Conservation (phyloP, 148 eudicot genomes). For the Nepenthes gracilis region DNA sequence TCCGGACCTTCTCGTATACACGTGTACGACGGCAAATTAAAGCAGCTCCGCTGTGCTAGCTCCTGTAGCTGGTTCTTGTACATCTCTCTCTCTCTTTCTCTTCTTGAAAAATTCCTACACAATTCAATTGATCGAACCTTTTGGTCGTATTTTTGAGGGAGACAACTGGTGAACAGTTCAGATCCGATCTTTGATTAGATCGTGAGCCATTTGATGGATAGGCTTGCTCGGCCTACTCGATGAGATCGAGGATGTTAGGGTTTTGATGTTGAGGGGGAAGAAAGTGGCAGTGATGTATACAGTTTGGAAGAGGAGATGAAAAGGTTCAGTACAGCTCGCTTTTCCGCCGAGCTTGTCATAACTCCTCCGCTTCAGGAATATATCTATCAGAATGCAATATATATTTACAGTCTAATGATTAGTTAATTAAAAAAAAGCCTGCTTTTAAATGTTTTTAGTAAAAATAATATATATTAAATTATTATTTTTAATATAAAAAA, state of each 20-base stretch:
- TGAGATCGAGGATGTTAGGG: conserved; percentile 9
- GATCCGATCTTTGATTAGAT: not conserved
- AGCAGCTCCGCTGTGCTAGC: conserved; percentile 14
- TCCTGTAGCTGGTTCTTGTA: conserved; percentile 17
- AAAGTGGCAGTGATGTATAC: not conserved
- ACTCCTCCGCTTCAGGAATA: no score
- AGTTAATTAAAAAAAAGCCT: no score
- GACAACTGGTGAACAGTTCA: not conserved
- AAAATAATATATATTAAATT: no score
- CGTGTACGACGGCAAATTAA: conserved; percentile 11
- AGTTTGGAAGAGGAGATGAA: no score
- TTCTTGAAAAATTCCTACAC: not conserved
- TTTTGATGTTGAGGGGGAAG: conserved; percentile 4
- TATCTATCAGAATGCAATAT: no score
- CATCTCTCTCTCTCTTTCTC: conserved; percentile 4
- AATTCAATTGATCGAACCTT: not conserved
- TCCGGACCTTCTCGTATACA: conserved; percentile 14
- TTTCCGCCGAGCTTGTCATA: no score
- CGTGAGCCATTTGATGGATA: conserved; percentile 1
- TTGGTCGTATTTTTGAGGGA: not conserved
- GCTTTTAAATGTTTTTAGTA: no score
- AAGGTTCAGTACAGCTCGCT: no score
- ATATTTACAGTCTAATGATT: no score
- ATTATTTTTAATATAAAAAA: no score
- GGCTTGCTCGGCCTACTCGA: not conserved